Evolutionary conservation across 1,139 yeast genomes (phyloP), one percentile per base, ranked within the genome.

Genomic region (Candida glucosophila): DNA sequence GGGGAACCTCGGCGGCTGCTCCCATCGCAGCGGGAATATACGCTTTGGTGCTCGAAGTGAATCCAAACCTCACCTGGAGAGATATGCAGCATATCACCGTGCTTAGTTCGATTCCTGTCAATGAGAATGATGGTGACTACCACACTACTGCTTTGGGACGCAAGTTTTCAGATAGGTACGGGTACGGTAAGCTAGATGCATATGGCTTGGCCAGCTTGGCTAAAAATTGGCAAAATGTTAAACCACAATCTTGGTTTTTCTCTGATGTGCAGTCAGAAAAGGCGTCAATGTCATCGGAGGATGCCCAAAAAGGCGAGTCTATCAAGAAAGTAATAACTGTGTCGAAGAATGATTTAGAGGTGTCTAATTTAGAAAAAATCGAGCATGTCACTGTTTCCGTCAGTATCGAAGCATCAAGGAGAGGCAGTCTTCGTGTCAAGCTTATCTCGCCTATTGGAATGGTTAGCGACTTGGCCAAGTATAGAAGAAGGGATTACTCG

Each of bases 1-100:
- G 97, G 6, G 99, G 99, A 13, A 92, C 99, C 0, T 88, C 97
- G 11, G 98, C 98, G 1, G 97, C 98, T 11, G 98, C 98, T 0
- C 99, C 99, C 0, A 65, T 92, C 29, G 98, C 97, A 0, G 96
- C 97, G 0, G 98, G 98, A 12, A 69, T 92, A 1, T 85, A 81
- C 48, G 73, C 97, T 0, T 61, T 92, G 29, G 83, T 82, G 2
- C 60, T 90, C 26, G 75, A 79, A 40, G 85, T 76, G 2, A 80
- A 93, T 36, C 95, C 96, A 1, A 66, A 77, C 4, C 66, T 92
- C 33, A 82, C 96, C 0, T 92, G 99, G 99, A 73, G 98, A 48
- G 99, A 92, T 47, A 64, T 88, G 31, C 99, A 92, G 54, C 82
- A 86, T 43, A 64, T 92, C 10, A 71, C 83, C 3, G 77, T 88